Percentiles rank a stretch among this genome's conserved stretches.
phyloP scores from a whole-genome alignment of 192 early-diverging fungal species.

The Pilaira anomala region DNA sequence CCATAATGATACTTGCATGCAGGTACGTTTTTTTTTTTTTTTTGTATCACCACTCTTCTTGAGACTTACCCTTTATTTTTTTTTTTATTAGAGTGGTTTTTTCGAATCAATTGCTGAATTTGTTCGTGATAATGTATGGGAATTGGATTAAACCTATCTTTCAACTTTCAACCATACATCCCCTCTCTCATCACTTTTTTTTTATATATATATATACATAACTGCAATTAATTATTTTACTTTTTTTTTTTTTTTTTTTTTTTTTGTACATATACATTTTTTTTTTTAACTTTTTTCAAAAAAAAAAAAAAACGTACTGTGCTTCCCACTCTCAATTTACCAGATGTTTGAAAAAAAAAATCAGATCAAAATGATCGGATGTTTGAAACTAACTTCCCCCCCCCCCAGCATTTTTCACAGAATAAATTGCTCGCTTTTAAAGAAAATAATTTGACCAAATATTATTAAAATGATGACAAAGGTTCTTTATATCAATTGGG shows the following conservation, averaged over 20 bases:
- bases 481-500: too few relatives aligned
- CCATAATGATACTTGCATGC: slow-evolving; percentile 88
- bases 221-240: neutral
- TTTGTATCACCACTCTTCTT: too few relatives aligned
- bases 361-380: too few relatives aligned
- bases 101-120: slow-evolving; percentile 67
- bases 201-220: too few relatives aligned
- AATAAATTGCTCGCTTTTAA: too few relatives aligned
- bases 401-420: too few relatives aligned
- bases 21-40: slow-evolving; percentile 21
- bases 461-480: too few relatives aligned
- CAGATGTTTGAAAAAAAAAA: neutral
- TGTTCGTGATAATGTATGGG: slow-evolving; percentile 30
- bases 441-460: too few relatives aligned
- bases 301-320: too few relatives aligned
- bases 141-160: slow-evolving; percentile 12
- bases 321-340: too few relatives aligned
- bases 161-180: neutral
- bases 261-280: neutral
- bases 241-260: slow-evolving; percentile 1
- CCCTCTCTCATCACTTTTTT: neutral
- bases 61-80: neutral
- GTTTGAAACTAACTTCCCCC: too few relatives aligned
- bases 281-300: too few relatives aligned
- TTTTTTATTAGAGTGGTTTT: slow-evolving; percentile 67